Conservation (phyloP, 2,329 filamentous ascomycete species). For the Ceratocystis harringtonii region DNA sequence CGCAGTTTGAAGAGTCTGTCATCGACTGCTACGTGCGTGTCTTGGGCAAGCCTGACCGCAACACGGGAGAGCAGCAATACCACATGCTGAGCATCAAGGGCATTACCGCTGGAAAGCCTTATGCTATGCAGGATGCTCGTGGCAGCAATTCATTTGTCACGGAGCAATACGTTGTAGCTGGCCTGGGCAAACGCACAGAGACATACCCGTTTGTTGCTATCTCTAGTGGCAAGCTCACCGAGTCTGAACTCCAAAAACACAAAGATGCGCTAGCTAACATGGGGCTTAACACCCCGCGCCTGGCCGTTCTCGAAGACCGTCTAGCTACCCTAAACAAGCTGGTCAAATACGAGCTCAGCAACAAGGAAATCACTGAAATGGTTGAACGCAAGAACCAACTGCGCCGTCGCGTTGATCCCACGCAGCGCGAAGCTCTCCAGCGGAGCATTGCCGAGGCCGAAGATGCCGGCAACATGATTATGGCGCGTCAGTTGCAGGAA, state of each 20-base stretch:
- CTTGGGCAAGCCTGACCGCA: constrained; percentile 61
- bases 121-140: constrained; percentile 66
- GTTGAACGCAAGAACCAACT: constrained; percentile 56
- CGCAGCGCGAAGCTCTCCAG: constrained; percentile 52
- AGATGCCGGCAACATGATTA: constrained; percentile 45
- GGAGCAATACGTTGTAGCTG: constrained; percentile 67
- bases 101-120: constrained; percentile 65
- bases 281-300: constrained; percentile 45
- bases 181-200: constrained; percentile 69
- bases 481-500: constrained; percentile 38
- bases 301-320: constrained; percentile 52
- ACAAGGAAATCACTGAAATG: constrained; percentile 66
- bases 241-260: constrained; percentile 71
- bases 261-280: constrained; percentile 32
- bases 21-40: constrained; percentile 75
- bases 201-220: constrained; percentile 84
- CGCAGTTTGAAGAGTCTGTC: constrained; percentile 70
- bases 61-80: constrained; percentile 62
- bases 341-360: constrained; percentile 67
- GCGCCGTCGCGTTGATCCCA: constrained; percentile 48
- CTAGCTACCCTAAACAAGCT: constrained; percentile 67
- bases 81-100: constrained; percentile 51
- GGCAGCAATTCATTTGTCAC: constrained; percentile 53
- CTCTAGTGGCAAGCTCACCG: constrained; percentile 73
- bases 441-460: constrained; percentile 53